Evolutionary conservation across 805 yeast species (phyloP), one percentile per base, ranked within the genome.

Genomic region (Metschnikowia lochheadii): DNA sequence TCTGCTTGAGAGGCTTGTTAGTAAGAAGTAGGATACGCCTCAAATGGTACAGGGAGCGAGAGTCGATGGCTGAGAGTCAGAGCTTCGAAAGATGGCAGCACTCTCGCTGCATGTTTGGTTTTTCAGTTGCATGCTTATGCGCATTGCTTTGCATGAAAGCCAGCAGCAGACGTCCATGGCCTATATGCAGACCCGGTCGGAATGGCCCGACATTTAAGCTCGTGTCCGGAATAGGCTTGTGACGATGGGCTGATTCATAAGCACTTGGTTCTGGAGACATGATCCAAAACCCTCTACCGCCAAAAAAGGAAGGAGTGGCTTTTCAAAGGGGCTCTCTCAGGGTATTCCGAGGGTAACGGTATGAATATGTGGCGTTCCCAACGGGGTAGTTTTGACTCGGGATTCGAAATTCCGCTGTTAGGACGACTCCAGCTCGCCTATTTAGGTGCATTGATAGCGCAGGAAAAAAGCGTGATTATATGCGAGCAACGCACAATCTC

Each of bases 371-470:
- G 29, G 29, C 29, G 8, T 7, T 23, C 11, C 29, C 29, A 23
- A 8, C 29, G 29, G 29, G 29, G 29, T 3, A 23, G 29, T 23
- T 23, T 23, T 8, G 29, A 3, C 17, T 40, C 33, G 32, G 32
- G 42, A 15, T 15, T 23, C 15, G 10, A 26, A 23, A 40, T 10
- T 15, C 32, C 20, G 43, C 23, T 23, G 33, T 15, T 26, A 5
- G 34, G 8, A 15, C n/a, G 32, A 15, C 20, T 40, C n/a, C 34
- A 40, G 43, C 43, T 40, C 43, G 43, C 43, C 37, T 42, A 32
- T 42, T 20, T 6, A 42, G 38, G 37, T 42, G 38, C 45, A 20
- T 32, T n/a, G 26, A 42, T 32, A 42, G 31, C 21, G 36, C 44
- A 23, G 26, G 6, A 21, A 20, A 41, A 32, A 42, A 33, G 37